Evolutionary conservation across 495 filamentous ascomycete genomes (phyloP), one percentile per base, ranked within the genome.

Genomic region (Geopyxis carbonaria): DNA sequence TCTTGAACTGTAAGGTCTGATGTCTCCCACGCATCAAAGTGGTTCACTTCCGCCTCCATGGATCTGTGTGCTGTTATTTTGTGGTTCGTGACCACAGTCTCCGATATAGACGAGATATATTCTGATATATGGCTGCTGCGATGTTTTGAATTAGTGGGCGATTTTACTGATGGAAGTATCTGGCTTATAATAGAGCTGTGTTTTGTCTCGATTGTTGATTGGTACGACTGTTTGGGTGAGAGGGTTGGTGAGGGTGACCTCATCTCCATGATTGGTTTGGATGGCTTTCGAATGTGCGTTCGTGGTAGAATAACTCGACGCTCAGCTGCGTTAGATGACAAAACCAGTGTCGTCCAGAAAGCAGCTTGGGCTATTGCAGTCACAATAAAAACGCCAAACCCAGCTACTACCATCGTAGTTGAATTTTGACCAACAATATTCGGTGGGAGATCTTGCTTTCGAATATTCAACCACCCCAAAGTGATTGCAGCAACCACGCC

Each of bases 11-110:
- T 28, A 10, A 39, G 7, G 16, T 39, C 36, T 1, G 36, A 39
- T 10, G 36, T 39, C 11, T 39, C 36, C 36, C 36, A 39, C 16
- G 28, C 36, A 18, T 39, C 36, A 19, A 39, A 39, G 24, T 39
- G 36, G n/a, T 39, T 39, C 13, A 27, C 7, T 15, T 39, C 36
- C 22, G 22, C 22, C n/a, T n/a, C n/a, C n/a, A n/a, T n/a, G n/a
- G n/a, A n/a, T n/a, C n/a, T n/a, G n/a, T n/a, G n/a, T n/a, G n/a
- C n/a, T n/a, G n/a, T n/a, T n/a, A n/a, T n/a, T n/a, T n/a, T n/a
- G n/a, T n/a, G n/a, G n/a, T n/a, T n/a, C n/a, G n/a, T n/a, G n/a
- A n/a, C n/a, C n/a, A n/a, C n/a, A n/a, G n/a, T n/a, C n/a, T n/a
- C n/a, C n/a, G n/a, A n/a, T n/a, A n/a, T n/a, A n/a, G n/a, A n/a